Percentiles rank a stretch among this genome's conserved stretches.
Conservation (phyloP, 2,329 filamentous ascomycete genomes). For the Trichophyton verrucosum region DNA sequence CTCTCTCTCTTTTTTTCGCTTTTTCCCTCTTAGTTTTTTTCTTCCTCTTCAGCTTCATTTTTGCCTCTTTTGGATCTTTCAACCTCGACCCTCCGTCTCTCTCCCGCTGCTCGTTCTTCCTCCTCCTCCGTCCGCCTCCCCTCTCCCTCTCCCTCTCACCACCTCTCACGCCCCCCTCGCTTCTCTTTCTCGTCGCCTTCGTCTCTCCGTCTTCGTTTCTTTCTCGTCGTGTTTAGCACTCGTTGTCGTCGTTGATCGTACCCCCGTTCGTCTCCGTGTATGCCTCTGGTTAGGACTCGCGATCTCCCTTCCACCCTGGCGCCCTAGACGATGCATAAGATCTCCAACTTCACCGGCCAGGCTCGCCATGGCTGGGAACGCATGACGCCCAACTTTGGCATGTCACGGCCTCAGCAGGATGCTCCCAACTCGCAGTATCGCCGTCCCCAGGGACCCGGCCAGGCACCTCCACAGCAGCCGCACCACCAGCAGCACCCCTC, state of each 20-base stretch:
- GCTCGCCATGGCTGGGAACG: slow-evolving; percentile 57
- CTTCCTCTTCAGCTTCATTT: background rate
- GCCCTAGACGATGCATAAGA: slow-evolving; percentile 48
- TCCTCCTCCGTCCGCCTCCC: slow-evolving; percentile 12
- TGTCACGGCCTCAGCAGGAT: slow-evolving; percentile 48
- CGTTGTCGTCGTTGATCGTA: too few relatives aligned
- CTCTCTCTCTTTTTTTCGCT: background rate
- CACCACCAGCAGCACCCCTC: background rate
- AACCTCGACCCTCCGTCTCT: background rate
- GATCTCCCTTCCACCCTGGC: background rate
- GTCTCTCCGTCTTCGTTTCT: slow-evolving; percentile 14
- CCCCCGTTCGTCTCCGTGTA: slow-evolving; percentile 5
- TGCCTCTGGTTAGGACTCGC: background rate
- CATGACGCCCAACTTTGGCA: slow-evolving; percentile 54
- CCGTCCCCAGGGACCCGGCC: slow-evolving; percentile 38
- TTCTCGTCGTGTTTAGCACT: background rate
- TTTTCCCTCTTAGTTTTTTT: background rate
- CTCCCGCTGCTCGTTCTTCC: background rate
- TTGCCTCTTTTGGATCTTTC: background rate
- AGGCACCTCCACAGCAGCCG: slow-evolving; percentile 29
- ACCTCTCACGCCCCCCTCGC: slow-evolving; percentile 8
- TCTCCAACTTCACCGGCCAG: slow-evolving; percentile 54
- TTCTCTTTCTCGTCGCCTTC: slow-evolving; percentile 3
- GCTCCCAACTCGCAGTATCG: slow-evolving; percentile 44
- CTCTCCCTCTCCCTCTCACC: slow-evolving; percentile 12